phyloP scores from a whole-genome alignment of 2,329 filamentous ascomycete species.

The Ophidiomyces ophidiicola region DNA sequence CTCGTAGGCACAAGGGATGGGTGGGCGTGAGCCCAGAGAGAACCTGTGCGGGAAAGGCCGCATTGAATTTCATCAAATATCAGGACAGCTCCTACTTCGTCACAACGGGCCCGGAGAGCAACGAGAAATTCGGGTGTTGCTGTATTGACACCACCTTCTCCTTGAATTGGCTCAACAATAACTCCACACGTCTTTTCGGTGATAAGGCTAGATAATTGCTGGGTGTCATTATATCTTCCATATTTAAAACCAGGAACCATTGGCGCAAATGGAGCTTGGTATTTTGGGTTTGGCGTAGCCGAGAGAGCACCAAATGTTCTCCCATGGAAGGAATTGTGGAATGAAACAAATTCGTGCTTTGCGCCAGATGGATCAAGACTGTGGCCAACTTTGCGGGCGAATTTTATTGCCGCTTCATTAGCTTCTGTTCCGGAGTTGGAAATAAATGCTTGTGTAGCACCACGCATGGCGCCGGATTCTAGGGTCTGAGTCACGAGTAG shows the following conservation, averaged over 20 bases:
- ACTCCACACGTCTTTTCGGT: conserved; percentile 84
- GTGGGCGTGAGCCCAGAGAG: conserved; percentile 73
- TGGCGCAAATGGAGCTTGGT: conserved; percentile 85
- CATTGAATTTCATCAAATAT: conserved; percentile 98
- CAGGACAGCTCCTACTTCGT: conserved; percentile 73
- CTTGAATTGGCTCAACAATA: conserved; percentile 93
- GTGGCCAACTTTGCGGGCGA: conserved; percentile 83
- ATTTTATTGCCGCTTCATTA: conserved; percentile 96
- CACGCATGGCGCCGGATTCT: conserved; percentile 68
- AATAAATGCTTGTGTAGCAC: conserved; percentile 70
- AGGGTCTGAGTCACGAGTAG: conserved; percentile 70
- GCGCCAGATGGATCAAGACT: conserved; percentile 54
- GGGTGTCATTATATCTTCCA: conserved; percentile 72
- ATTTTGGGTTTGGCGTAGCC: conserved; percentile 96
- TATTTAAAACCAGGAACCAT: conserved; percentile 92
- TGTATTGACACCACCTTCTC: conserved; percentile 82
- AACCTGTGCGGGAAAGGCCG: conserved; percentile 74
- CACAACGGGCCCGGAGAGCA: conserved; percentile 72
- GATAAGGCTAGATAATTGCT: conserved; percentile 57
- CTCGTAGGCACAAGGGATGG: conserved; percentile 43
- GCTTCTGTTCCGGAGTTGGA: conserved; percentile 96
- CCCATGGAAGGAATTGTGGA: conserved; percentile 86
- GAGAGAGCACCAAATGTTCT: conserved; percentile 89
- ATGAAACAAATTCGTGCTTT: conserved; percentile 81
- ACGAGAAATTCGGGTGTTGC: conserved; percentile 72